Base-by-base conservation (phyloP, 352 stramenopile species). In the Globisporangium splendens region DNA sequence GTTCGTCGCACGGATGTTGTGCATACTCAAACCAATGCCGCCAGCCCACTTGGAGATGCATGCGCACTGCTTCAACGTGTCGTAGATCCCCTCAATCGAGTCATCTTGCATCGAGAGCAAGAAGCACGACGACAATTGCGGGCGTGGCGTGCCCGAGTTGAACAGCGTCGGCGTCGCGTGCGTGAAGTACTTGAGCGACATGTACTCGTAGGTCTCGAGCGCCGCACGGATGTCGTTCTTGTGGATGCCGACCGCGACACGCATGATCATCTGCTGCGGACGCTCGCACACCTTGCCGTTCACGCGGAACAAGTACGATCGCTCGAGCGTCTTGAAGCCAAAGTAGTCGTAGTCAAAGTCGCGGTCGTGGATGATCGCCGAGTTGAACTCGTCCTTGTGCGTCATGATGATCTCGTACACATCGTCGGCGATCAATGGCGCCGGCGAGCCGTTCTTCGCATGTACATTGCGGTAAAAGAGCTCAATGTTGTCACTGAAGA, bases 331-430 rank as follows among this genome's bases (percentile, higher is more conserved):
- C 75, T 99, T 99, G 79, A 99, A 99, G 33, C 97, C 97, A 79
- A 99, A 99, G 75, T 99, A 99, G 68, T 96, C 88, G 66, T 99
- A 99, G 60, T 98, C 95, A 73, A 99, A 99, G 79, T 99, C 98
- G 15, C 97, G 83, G 70, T 98, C 95, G 65, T 99, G 96, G 62
- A 97, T 94, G 69, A 99, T 98, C 31, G 96, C 95, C 46, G 84
- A 92, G 72, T 99, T 96, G 5, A 99, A 70, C n/a, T 75, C 61
- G 56, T 99, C 96, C 67, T 96, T 98, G 81, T 98, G 79, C 42
- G 86, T 73, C 93, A 97, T 97, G 55, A 99, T 83, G 57, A 98
- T 94, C 38, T 96, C 72, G 76, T 99, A 99, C 20, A 98, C 86
- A 38, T 98, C 89, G 38, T 98, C 75, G 31, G 91, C 91, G 38